These are phyloP conservation scores for Bipolaris bicolor DNA, from an alignment of 2,329 filamentous ascomycete species.

Conservation along the genomic window DNA sequence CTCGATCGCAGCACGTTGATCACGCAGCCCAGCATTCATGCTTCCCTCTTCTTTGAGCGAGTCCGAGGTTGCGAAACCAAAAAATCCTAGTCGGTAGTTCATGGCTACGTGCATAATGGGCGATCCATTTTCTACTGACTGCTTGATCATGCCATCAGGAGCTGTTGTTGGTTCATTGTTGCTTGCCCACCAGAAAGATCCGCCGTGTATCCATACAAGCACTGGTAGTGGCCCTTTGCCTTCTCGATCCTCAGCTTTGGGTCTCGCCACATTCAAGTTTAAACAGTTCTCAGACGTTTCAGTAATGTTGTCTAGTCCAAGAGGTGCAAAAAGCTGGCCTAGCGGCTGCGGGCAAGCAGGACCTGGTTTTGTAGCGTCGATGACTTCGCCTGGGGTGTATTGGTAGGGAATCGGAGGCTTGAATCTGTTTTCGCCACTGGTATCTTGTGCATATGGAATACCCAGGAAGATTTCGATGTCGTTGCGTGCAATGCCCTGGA, in stretches of 20 bases:
- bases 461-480: slow-evolving; percentile 57
- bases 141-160: slow-evolving; percentile 55
- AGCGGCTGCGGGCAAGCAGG: slow-evolving; percentile 55
- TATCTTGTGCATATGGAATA: slow-evolving; percentile 58
- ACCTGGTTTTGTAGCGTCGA: slow-evolving; percentile 52
- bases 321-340: slow-evolving; percentile 33
- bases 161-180: slow-evolving; percentile 46
- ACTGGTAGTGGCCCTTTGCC: slow-evolving; percentile 56
- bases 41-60: slow-evolving; percentile 42
- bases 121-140: slow-evolving; percentile 54
- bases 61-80: slow-evolving; percentile 48
- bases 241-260: slow-evolving; percentile 46
- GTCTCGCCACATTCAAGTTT: slow-evolving; percentile 65
- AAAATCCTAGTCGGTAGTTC: slow-evolving; percentile 49
- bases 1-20: slow-evolving; percentile 49
- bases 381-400: slow-evolving; percentile 39
- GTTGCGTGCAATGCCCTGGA: slow-evolving; percentile 53
- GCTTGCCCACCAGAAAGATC: slow-evolving; percentile 48
- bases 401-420: slow-evolving; percentile 51
- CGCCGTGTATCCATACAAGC: slow-evolving; percentile 65
- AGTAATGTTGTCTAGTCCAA: slow-evolving; percentile 47
- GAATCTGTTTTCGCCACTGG: slow-evolving; percentile 55
- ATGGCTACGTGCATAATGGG: slow-evolving; percentile 48
- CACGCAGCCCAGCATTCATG: slow-evolving; percentile 48
- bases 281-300: slow-evolving; percentile 62